Evolutionary conservation across 768 basidiomycete genomes (phyloP), one percentile per base, ranked within the genome.

Genomic region (Boletus sp.): DNA sequence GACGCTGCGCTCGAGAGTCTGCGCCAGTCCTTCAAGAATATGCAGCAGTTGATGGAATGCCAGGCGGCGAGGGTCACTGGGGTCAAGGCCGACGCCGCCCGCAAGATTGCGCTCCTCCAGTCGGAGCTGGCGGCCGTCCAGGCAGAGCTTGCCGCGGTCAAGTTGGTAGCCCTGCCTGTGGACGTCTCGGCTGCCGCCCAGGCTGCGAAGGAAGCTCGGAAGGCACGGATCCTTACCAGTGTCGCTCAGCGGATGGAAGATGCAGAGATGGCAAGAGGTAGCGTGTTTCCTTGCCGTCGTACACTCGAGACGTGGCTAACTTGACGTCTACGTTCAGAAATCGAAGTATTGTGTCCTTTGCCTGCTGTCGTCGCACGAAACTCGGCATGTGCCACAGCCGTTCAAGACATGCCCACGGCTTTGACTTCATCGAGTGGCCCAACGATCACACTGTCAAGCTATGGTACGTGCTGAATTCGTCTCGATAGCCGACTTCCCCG

Each of bases 41-140:
- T 53, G 2, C 50, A 53, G 50, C 20, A 30, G 7, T 47, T 46
- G 24, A 46, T 56, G 44, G 62, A 67, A 18, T 50, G 54, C 36
- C 65, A 67, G 4, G 57, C 40, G 2, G 63, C 65, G 28, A 59
- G 54, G 35, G 12, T 60, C 15, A 56, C 52, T 1, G 57, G 41
- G 7, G 39, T 63, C 48, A 67, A 46, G 52, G 61, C 60, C 18
- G 63, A 70, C 28, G 6, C 56, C 7, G 33, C 67, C 0, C 57
- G 50, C 20, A 68, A 56, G 58, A 61, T 65, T 7, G 36, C 41
- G 4, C 55, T 67, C n/a, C 42, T 63, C 2, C 49, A 67, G 28
- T 54, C 58, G 10, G 67, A 54, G 10, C n/a, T 70, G 12, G 59
- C 46, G 0, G 35, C 32, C 6, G 32, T 63, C 29, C 54, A 32